These are phyloP conservation scores for Penicillium palitans DNA, from an alignment of 2,329 filamentous ascomycete genomes.

Conservation along the genomic window DNA sequence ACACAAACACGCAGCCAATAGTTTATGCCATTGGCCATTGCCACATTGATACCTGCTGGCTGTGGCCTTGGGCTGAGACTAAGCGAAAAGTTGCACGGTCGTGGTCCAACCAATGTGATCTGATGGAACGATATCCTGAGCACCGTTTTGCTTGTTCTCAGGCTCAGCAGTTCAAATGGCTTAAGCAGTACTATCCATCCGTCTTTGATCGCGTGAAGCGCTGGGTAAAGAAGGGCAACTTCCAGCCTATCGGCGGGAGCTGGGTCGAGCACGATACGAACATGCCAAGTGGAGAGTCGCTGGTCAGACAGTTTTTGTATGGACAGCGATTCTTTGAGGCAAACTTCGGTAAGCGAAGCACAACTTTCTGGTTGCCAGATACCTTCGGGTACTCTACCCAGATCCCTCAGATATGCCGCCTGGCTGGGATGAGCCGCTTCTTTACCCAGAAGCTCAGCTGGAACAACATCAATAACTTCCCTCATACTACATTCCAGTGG, in stretches of 20 bases:
- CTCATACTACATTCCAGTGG: constrained; percentile 99
- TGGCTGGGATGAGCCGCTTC: constrained; percentile 95
- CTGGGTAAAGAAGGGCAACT: constrained; percentile 86
- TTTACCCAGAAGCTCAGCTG: constrained; percentile 98
- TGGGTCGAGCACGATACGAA: constrained; percentile 99
- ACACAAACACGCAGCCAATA: constrained; percentile 69
- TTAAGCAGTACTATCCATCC: constrained; percentile 83
- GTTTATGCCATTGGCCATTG: constrained; percentile 93
- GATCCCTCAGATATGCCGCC: constrained; percentile 85
- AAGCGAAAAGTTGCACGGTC: constrained; percentile 94
- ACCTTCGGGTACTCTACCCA: constrained; percentile 98
- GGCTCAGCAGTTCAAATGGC: constrained; percentile 97
- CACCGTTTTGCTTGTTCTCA: constrained; percentile 90
- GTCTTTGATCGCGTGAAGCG: constrained; percentile 87
- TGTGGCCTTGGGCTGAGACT: constrained; percentile 98
- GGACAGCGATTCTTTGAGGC: constrained; percentile 94
- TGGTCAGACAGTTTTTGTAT: constrained; percentile 91
- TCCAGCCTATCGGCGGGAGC: constrained; percentile 93
- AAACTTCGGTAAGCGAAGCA: constrained; percentile 82
- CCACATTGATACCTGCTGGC: constrained; percentile 97
- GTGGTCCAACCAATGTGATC: constrained; percentile 93
- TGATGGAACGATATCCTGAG: constrained; percentile 94
- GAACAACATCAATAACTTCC: constrained; percentile 99
- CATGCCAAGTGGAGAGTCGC: constrained; percentile 89
- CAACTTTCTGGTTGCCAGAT: constrained; percentile 96